Base-by-base conservation (phyloP, 176 grass and related monocot species). In the Chrysopogon serrulatus region DNA sequence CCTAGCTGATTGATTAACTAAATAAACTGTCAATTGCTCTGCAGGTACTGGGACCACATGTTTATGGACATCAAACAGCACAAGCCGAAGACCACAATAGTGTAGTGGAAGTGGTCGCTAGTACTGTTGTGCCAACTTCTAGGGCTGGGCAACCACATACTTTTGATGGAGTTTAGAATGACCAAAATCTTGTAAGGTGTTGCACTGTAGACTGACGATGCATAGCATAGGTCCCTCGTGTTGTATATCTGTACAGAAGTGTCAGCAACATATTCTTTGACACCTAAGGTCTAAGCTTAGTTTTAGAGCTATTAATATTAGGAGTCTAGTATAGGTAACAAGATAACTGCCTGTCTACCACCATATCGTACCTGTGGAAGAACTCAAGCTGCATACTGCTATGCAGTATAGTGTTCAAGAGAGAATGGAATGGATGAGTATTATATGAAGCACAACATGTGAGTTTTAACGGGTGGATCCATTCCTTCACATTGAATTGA, bases 1-100 rank as follows among this genome's bases (percentile, higher is more conserved):
- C 53, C 23, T 59, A 59, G 54, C 54, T 59, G 10, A 59, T 84
- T 63, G 31, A 14, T 14, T n/a, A 10, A 30, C 24, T 28, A 74
- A 23, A 78, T 85, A 12, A 34, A 32, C 10, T 72, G 26, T 57
- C 34, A 33, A 77, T 41, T 47, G 35, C 87, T 86, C 76, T 79
- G 68, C 88, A 95, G 93, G 73, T 79, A 79, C 71, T 83, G 74
- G 83, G 89, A 78, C 72, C 49, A 54, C 86, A 90, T 85, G 31
- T 77, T 82, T 94, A 81, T 78, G 89, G 80, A 78, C 86, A 76
- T 77, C 75, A 86, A 34, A 44, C 84, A 49, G 24, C 79, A 88
- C 74, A 84, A 48, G 49, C 84, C 24, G 44, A 77, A 88, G 82
- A 86, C 15, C 77, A 60, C 49, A 89, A 70, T 66, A 85, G 57